Base-by-base conservation (phyloP, 2,329 filamentous ascomycete genomes). In the Neoarthrinium moseri region DNA sequence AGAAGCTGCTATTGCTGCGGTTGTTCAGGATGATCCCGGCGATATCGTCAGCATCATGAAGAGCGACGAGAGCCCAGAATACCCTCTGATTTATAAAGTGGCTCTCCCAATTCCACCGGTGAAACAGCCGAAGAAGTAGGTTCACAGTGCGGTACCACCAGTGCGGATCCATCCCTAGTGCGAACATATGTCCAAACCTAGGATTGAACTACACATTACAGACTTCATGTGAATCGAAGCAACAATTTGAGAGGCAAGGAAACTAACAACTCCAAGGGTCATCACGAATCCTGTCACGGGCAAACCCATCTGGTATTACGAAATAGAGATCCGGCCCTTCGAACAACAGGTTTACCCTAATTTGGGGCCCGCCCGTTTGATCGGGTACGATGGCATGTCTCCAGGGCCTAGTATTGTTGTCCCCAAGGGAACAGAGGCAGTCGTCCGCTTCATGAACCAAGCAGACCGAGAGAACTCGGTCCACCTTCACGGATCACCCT, bases 401-500 rank as follows among this genome's bases (percentile, higher is more conserved):
- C 77, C 78, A 6, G 78, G 79, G 0, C 77, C 78, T 6, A 80
- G 71, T 2, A 74, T 80, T 51, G 57, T 70, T 32, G 68, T 80
- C 50, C 64, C 67, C 6, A 62, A 65, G 46, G 76, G 75, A 1
- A 67, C 70, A 15, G 75, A 81, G 61, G 71, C 70, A 3, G 69
- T 82, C 4, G 72, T 81, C 8, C 69, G 78, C 30, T 74, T 79
- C 51, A 67, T 73, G 51, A 82, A 82, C 60, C 70, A 72, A 22
- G 71, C 68, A 13, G 58, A 63, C 20, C 57, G 60, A 3, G 65
- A 69, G 10, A 71, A 70, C 32, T 70, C 73, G 3, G 70, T 79
- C n/a, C 78, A 81, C 61, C 66, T 81, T 17, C 78, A 81, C 51
- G 78, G 78, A 2, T 78, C 75, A 8, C 75, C 68, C 29, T 73